Base-by-base conservation (phyloP, 2,329 filamentous ascomycete species). In the Pseudocercospora ulei region DNA sequence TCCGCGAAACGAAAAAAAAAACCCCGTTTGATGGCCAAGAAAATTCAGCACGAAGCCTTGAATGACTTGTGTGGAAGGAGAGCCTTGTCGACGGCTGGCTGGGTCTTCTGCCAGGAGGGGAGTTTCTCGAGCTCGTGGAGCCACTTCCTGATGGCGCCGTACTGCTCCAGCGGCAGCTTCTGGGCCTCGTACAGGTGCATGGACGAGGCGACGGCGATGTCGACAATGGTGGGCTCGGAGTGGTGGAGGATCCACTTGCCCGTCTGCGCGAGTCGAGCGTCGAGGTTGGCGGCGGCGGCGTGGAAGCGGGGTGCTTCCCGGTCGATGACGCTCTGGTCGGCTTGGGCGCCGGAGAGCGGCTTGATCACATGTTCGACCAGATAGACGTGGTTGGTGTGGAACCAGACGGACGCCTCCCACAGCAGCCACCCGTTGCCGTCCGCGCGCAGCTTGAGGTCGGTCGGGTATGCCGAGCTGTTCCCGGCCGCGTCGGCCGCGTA, bases 361-460 rank as follows among this genome's bases (percentile, higher is more conserved):
- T 65, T 62, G 20, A 64, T 63, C 6, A 65, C 57, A 41, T 61
- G 51, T 39, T 66, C 59, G 5, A 65, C 57, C 6, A 65, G 44
- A 43, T 63, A 65, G 34, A 62, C 47, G 44, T 66, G 65, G 50
- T 60, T 63, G 22, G 50, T 61, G 5, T 47, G 52, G 39, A 65
- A 66, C 63, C 63, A 66, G 3, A 56, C 55, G 2, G 55, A 58
- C 0, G 62, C 54, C 38, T 66, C 64, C 64, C 63, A 66, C 2
- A 66, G 56, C 7, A 66, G 51, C 62, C 62, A 66, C 5, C 57
- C 47, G 39, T 66, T 65, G 42, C 64, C 51, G 11, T 60, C 49
- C 7, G 62, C 62, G 13, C 63, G 60, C 33, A 56, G 35, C 46
- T 63, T 62, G 18, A 59, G 46, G 39, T 65, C 62, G 31, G 58